These are phyloP conservation scores for Aethionema arabicum DNA, from an alignment of 345 rosid species.

Conservation along the genomic window DNA sequence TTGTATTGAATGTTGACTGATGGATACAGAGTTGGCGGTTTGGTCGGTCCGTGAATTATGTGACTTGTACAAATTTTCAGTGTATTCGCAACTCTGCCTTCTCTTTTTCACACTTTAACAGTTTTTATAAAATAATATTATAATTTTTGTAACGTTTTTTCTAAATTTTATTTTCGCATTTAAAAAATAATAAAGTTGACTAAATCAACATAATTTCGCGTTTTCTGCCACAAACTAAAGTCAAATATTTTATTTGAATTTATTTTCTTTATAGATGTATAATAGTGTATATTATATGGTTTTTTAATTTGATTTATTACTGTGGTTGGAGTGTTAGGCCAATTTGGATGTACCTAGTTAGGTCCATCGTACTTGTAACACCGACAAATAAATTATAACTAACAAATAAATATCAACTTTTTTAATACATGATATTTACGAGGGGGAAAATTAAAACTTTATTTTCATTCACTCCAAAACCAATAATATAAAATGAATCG, in stretches of 20 bases:
- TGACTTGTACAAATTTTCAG: constrained; percentile 24
- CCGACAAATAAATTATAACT: constrained; percentile 16
- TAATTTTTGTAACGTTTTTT: constrained; percentile 27
- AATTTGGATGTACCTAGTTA: neutral
- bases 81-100: constrained; percentile 33
- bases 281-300: neutral
- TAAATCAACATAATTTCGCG: neutral
- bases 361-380: neutral
- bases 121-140: constrained; percentile 5
- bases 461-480: neutral
- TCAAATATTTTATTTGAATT: neutral
- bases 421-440: neutral
- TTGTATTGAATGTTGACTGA: constrained; percentile 28
- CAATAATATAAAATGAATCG: neutral
- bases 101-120: constrained; percentile 27
- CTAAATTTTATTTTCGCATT: neutral
- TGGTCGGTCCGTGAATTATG: constrained; percentile 38
- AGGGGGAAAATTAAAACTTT: neutral
- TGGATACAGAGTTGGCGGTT: constrained; percentile 26
- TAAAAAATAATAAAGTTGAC: constrained; percentile 18
- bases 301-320: constrained; percentile 17
- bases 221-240: constrained; percentile 2
- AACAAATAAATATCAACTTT: neutral
- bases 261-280: neutral
- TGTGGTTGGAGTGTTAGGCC: neutral